Percentiles rank a stretch among this genome's conserved stretches.
Evolutionary conservation across 176 grass and related monocot genomes (phyloP).

Genomic region (Musa troglodytarum): DNA sequence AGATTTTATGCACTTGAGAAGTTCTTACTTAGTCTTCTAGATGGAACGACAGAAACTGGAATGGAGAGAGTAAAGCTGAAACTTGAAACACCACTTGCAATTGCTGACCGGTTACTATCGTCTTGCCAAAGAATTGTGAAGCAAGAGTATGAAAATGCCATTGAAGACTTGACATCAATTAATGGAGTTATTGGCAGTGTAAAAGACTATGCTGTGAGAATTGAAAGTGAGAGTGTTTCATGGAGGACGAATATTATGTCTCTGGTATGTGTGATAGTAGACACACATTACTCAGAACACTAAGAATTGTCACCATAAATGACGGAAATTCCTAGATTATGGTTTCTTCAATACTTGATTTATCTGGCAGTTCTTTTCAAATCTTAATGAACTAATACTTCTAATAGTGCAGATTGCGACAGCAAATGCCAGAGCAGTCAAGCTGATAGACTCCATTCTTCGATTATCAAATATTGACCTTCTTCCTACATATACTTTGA

Average conservation of each 20-base stretch:
- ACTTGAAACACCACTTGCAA: constrained; percentile 87
- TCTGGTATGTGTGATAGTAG: constrained; percentile 48
- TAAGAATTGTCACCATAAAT: background rate
- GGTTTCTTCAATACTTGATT: background rate
- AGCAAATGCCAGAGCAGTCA: constrained; percentile 66
- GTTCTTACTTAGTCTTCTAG: constrained; percentile 82
- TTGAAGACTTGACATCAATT: constrained; percentile 69
- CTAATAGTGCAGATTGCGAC: constrained; percentile 59
- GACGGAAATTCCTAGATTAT: background rate
- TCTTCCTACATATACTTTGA: constrained; percentile 60
- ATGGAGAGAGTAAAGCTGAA: constrained; percentile 77
- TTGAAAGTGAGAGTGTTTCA: constrained; percentile 53
- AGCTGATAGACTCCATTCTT: constrained; percentile 75
- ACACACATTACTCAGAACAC: background rate
- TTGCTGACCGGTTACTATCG: constrained; percentile 73
- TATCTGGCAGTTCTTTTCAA: background rate
- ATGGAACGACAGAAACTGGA: constrained; percentile 87
- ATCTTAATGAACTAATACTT: background rate
- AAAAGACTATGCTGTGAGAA: constrained; percentile 54
- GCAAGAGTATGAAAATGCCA: constrained; percentile 64
- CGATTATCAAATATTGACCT: constrained; percentile 93
- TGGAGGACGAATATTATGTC: constrained; percentile 65
- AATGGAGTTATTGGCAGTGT: constrained; percentile 51
- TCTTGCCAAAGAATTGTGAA: constrained; percentile 77
- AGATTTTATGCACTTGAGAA: constrained; percentile 75